Evolutionary conservation across 2,329 filamentous ascomycete species (phyloP), one percentile per base, ranked within the genome.

Genomic region (Calonectria crousiana): DNA sequence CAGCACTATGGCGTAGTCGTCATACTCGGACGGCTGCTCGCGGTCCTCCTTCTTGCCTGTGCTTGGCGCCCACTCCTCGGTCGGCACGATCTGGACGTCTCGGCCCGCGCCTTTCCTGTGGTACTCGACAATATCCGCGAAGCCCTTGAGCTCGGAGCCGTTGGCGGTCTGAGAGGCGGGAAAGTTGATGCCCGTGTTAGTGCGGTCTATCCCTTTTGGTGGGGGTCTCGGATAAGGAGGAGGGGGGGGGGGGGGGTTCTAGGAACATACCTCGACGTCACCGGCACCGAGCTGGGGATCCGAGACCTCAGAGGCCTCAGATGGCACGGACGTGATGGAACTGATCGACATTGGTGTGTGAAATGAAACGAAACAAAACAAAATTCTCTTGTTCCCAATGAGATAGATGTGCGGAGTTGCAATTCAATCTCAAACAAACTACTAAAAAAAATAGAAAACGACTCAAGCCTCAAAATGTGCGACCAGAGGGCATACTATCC

Each of bases 1-100:
- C n/a, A 70, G 41, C 10, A 70, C 56, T 9, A 70, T 20, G 32
- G 67, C 67, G 32, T 70, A 41, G n/a, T 70, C 67, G 6, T 69
- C 47, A 8, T 69, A 62, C 20, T 23, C 20, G 30, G 41, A 30
- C 23, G 3, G 14, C 10, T 53, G 18, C 20, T 41, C 38, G n/a
- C 34, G 16, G 5, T 8, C 26, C 11, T 26, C 23, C 32, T 51
- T 64, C 20, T 49, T 62, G 38, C 28, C 60, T 14, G 36, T 62
- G 26, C 26, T 62, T 47, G 65, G 49, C 23, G 32, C 44, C 36
- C 60, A 64, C 16, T 64, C 23, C 14, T 34, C 32, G 9, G 67
- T 49, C 18, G 41, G 67, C n/a, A 70, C 18, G 16, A 70, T 38
- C 34, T 64, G 56, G 23, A 70, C 6, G 16, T 34, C 32, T 30